Base-by-base conservation (phyloP, 176 grass and related monocot species). In the Carex cristatella region DNA sequence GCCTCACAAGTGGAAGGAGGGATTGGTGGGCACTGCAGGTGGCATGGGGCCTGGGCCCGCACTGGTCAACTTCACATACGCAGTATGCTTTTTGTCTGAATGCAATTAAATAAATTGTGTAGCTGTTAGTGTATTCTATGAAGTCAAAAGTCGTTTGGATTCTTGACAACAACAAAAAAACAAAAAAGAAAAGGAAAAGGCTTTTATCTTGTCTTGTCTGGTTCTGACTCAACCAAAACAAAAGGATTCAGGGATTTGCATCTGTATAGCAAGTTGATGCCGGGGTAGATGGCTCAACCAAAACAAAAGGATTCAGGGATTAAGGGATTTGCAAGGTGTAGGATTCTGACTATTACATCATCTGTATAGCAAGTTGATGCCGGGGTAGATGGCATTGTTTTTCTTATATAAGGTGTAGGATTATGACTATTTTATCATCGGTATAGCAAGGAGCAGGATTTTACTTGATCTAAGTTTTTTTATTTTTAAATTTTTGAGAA, bases 11-110 rank as follows among this genome's bases (percentile, higher is more conserved):
- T 98, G 93, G 95, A 77, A 81, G 23, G 31, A 66, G 5, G 81
- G 42, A 12, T 59, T 91, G 61, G 54, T 14, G 48, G 62, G 48
- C 32, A 53, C 85, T 3, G 54, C 48, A 35, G 85, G 75, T 49
- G 89, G 91, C 7, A 44, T 98, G 10, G 95, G 95, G 1, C 89
- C 92, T 4, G 91, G 93, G 7, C 92, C 95, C 31, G 86, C 69
- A 32, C 30, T 92, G 49, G 77, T 98, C 85, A 98, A 98, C 89
- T 93, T 98, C 80, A 94, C 93, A 0, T 94, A 98, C 60, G 69
- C 90, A 85, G 95, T 98, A 93, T 69, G 18, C 0, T 63, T 77
- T 83, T 75, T 64, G 35, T 72, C 46, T 88, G 38, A 58, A 84
- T 60, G 14, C 66, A 56, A 56, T 33, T 77, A 6, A 57, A 54